Conservation (phyloP, 2,329 filamentous ascomycete genomes). For the Botrytis tulipae region DNA sequence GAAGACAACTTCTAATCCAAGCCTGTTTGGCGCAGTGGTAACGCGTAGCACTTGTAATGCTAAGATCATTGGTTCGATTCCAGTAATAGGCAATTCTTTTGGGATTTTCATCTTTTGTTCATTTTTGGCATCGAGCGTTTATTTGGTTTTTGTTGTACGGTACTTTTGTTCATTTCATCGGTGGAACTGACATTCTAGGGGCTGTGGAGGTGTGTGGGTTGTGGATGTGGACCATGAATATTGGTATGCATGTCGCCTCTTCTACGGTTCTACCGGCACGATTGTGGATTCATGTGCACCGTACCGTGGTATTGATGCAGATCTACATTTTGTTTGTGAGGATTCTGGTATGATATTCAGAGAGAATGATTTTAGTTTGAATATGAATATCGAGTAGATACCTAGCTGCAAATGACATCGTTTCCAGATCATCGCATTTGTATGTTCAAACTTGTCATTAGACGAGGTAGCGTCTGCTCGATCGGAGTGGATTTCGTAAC, state of each 20-base stretch:
- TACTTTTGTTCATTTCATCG: not conserved
- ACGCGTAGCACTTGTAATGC: slow-evolving; percentile 19
- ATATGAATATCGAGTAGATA: not conserved
- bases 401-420: not conserved
- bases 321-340: not conserved
- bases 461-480: not conserved
- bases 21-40: slow-evolving; percentile 18
- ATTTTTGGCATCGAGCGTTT: not conserved
- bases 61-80: slow-evolving; percentile 19
- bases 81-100: slow-evolving; percentile 7
- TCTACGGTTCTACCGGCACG: not conserved
- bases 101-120: not conserved
- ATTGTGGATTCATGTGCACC: not conserved
- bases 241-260: not conserved
- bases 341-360: not conserved
- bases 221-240: not conserved
- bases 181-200: not conserved
- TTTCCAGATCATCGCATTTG: not conserved
- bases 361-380: not conserved
- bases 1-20: not conserved
- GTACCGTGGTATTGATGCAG: not conserved
- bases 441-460: not conserved
- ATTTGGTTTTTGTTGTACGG: no score
- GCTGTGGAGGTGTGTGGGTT: not conserved
- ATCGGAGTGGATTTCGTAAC: not conserved